These are phyloP conservation scores for Guillardia theta DNA, from an alignment of 78 protist species.

Conservation along the genomic window DNA sequence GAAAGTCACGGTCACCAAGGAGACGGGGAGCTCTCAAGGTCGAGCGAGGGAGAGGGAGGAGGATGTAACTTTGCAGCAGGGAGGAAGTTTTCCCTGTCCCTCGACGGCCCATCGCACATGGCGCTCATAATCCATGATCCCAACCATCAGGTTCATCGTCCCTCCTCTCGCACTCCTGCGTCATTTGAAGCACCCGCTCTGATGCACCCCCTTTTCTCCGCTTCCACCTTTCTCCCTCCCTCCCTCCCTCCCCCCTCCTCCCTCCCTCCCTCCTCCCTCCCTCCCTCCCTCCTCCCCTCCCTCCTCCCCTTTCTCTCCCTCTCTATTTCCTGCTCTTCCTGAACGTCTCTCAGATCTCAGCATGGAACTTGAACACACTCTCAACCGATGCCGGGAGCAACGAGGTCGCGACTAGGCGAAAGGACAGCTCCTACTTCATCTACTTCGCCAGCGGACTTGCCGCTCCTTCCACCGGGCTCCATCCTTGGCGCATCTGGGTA, in stretches of 20 bases:
- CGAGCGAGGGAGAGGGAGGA: too few relatives aligned
- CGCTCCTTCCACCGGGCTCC: too few relatives aligned
- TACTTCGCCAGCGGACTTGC: too few relatives aligned
- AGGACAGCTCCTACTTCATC: too few relatives aligned
- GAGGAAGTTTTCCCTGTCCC: neutral
- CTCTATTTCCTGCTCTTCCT: neutral
- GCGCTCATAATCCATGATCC: neutral
- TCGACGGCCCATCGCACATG: neutral
- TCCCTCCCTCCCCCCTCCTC: neutral
- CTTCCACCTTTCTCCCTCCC: neutral
- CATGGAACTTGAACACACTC: too few relatives aligned
- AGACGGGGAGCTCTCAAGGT: too few relatives aligned
- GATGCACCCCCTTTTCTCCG: neutral
- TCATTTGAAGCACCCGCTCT: neutral
- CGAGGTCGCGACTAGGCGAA: too few relatives aligned
- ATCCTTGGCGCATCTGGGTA: too few relatives aligned
- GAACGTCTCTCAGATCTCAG: too few relatives aligned
- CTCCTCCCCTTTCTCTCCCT: neutral
- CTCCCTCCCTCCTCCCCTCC: neutral
- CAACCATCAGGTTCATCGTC: neutral
- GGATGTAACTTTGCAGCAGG: too few relatives aligned
- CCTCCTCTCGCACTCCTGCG: neutral
- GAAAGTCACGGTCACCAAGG: too few relatives aligned
- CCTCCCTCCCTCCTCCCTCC: neutral
- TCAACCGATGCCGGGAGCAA: too few relatives aligned